phyloP scores from a whole-genome alignment of 169 alveolate genomes.

The Neospora caninum region DNA sequence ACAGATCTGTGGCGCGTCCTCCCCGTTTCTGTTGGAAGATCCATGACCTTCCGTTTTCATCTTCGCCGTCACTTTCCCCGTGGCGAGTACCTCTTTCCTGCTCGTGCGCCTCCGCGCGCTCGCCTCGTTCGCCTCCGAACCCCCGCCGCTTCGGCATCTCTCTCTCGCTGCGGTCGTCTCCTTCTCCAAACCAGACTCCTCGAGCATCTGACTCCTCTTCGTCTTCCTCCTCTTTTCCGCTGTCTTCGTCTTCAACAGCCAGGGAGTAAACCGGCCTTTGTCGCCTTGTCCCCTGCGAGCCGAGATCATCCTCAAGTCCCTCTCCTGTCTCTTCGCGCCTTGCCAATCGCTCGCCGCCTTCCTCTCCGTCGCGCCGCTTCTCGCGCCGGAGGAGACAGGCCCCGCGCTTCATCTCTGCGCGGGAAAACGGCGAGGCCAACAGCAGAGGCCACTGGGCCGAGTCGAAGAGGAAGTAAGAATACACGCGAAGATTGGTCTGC shows the following conservation, averaged over 20 bases:
- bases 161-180: too few relatives aligned
- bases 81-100: too few relatives aligned
- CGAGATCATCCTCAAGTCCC: too few relatives aligned
- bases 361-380: neutral
- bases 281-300: neutral
- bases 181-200: too few relatives aligned
- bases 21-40: too few relatives aligned
- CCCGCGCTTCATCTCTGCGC: neutral
- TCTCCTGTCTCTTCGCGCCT: too few relatives aligned
- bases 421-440: neutral
- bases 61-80: too few relatives aligned
- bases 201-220: neutral
- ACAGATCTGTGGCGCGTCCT: too few relatives aligned
- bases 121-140: too few relatives aligned
- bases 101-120: too few relatives aligned
- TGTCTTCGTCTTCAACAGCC: neutral
- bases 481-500: neutral
- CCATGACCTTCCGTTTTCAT: too few relatives aligned
- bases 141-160: neutral
- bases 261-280: neutral
- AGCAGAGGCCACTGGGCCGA: conserved; percentile 26
- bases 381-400: neutral
- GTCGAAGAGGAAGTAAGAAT: neutral
- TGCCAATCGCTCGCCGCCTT: neutral
- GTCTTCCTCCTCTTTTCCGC: neutral